Evolutionary conservation across 2,329 filamentous ascomycete species (phyloP).

Genomic region (Cladophialophora psammophila): DNA sequence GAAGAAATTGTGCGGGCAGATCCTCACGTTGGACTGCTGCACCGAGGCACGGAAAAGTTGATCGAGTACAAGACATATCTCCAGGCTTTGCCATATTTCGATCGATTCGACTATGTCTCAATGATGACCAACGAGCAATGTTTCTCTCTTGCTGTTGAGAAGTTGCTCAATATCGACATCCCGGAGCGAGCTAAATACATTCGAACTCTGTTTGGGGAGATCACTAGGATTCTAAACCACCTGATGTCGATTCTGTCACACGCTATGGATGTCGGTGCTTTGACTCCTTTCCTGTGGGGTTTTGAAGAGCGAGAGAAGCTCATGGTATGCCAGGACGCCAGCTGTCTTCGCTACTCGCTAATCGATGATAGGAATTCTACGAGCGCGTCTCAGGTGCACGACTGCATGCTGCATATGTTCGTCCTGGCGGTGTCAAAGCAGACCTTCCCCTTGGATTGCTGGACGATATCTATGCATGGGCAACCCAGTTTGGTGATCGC

Average conservation of each 20-base stretch:
- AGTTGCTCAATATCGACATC: constrained; percentile 95
- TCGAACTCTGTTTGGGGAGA: constrained; percentile 91
- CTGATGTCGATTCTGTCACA: constrained; percentile 97
- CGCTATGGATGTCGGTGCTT: constrained; percentile 97
- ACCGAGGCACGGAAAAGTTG: constrained; percentile 98
- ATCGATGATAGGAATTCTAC: constrained; percentile 83
- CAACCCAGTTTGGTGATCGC: constrained; percentile 96
- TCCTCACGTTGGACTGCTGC: constrained; percentile 93
- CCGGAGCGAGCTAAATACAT: constrained; percentile 97
- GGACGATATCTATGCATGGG: constrained; percentile 99
- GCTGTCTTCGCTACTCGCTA: constrained; percentile 3
- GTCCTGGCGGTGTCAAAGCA: constrained; percentile 94
- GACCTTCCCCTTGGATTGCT: constrained; percentile 92
- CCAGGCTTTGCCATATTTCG: constrained; percentile 97
- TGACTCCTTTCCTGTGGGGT: constrained; percentile 98
- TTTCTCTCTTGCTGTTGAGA: constrained; percentile 94
- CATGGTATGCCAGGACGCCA: constrained; percentile 72
- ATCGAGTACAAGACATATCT: constrained; percentile 99
- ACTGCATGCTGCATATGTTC: constrained; percentile 95
- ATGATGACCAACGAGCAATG: constrained; percentile 99
- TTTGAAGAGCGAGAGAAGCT: constrained; percentile 99
- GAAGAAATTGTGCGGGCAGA: constrained; percentile 97
- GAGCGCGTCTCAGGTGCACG: constrained; percentile 98
- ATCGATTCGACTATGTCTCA: constrained; percentile 97
- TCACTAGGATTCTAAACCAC: constrained; percentile 94